phyloP scores from a whole-genome alignment of 1,284 basidiomycete genomes.

The Kalmanozyma brasiliensis region DNA sequence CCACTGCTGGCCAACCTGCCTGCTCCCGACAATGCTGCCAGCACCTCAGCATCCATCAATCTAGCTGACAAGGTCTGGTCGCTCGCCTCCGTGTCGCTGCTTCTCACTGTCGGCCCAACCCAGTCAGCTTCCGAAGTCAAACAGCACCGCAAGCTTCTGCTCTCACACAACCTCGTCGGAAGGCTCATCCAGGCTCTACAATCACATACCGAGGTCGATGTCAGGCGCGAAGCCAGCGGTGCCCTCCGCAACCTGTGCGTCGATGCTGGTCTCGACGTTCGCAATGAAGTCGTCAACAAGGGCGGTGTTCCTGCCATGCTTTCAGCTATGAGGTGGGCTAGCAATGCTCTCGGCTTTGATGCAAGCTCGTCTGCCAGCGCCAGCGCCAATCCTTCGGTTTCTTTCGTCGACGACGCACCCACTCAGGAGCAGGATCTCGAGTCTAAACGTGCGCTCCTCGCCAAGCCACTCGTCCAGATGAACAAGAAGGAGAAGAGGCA shows the following conservation, averaged over 20 bases:
- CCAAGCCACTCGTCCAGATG: slow-evolving; percentile 64
- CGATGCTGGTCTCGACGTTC: slow-evolving; percentile 51
- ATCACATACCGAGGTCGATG: slow-evolving; percentile 51
- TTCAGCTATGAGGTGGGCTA: slow-evolving; percentile 51
- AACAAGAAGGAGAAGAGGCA: slow-evolving; percentile 66
- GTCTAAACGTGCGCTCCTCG: slow-evolving; percentile 30
- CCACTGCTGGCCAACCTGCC: slow-evolving; percentile 59
- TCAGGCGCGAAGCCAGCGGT: slow-evolving; percentile 63
- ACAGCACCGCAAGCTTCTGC: slow-evolving; percentile 42
- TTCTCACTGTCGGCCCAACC: slow-evolving; percentile 44
- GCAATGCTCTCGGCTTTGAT: slow-evolving; percentile 46
- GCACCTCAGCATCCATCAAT: slow-evolving; percentile 21
- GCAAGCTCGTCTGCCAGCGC: slow-evolving; percentile 5
- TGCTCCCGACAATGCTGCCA: slow-evolving; percentile 8
- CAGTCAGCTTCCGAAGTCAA: slow-evolving; percentile 50
- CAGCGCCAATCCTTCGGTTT: slow-evolving; percentile 12
- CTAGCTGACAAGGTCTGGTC: slow-evolving; percentile 63
- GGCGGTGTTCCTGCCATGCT: slow-evolving; percentile 49
- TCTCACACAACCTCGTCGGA: slow-evolving; percentile 51
- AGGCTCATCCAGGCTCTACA: slow-evolving; percentile 57
- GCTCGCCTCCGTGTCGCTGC: slow-evolving; percentile 57
- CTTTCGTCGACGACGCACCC: slow-evolving; percentile 34
- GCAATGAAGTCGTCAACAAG: slow-evolving; percentile 55
- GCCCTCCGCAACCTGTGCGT: slow-evolving; percentile 66
- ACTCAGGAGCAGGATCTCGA: slow-evolving; percentile 41